Conservation (phyloP, 345 rosid genomes). For the Bruguiera sexangula region DNA sequence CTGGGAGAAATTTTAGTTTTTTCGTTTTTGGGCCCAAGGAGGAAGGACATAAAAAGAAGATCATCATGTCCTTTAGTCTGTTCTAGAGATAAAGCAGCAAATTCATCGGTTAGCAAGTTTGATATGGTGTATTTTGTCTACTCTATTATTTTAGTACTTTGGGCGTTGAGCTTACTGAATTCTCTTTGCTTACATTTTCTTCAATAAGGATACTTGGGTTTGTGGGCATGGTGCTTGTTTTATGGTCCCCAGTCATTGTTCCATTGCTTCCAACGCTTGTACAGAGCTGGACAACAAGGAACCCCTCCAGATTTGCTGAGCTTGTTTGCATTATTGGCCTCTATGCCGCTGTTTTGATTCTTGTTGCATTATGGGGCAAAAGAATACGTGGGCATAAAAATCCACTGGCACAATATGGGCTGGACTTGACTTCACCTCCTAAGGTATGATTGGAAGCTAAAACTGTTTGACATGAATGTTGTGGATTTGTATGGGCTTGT, state of each 20-base stretch:
- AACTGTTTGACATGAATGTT: constrained; percentile 1
- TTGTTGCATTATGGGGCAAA: constrained; percentile 78
- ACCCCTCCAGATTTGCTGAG: constrained; percentile 62
- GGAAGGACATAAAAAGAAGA: not conserved
- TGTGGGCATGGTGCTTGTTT: constrained; percentile 67
- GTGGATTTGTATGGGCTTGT: not conserved
- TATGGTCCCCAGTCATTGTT: constrained; percentile 82
- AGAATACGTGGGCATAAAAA: constrained; percentile 73
- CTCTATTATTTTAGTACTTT: not conserved
- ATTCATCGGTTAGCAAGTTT: not conserved
- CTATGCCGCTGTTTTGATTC: constrained; percentile 65
- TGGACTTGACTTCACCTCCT: constrained; percentile 50
- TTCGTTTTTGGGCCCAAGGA: not conserved
- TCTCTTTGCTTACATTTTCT: constrained; percentile 15
- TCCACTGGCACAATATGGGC: constrained; percentile 71
- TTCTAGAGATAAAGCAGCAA: no score
- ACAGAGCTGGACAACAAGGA: constrained; percentile 69
- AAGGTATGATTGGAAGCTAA: constrained; percentile 44
- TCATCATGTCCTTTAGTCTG: no score
- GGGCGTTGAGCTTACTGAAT: constrained; percentile 13
- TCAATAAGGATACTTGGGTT: constrained; percentile 67
- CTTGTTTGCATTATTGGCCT: constrained; percentile 74
- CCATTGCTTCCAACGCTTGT: constrained; percentile 85
- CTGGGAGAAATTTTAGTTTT: not conserved
- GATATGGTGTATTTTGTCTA: not conserved